phyloP scores from a whole-genome alignment of 169 alveolate species.

The Plasmodium relictum region DNA sequence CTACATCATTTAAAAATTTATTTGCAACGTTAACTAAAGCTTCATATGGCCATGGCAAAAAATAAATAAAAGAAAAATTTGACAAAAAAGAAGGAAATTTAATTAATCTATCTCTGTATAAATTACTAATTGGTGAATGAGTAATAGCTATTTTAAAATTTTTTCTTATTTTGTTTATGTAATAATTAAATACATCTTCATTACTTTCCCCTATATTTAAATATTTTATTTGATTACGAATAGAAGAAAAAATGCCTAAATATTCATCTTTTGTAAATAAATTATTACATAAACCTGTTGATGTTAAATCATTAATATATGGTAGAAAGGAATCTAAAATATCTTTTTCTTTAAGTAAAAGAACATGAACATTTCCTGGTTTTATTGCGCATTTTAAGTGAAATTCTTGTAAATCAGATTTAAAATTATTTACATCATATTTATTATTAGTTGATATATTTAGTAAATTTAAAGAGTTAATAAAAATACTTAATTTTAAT shows the following conservation, averaged over 20 bases:
- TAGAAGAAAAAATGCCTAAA: slow-evolving; percentile 90
- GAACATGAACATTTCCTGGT: slow-evolving; percentile 93
- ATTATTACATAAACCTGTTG: slow-evolving; percentile 96
- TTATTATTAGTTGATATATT: slow-evolving; percentile 92
- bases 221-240: slow-evolving; percentile 87
- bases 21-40: slow-evolving; percentile 95
- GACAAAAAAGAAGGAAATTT: slow-evolving; percentile 74
- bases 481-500: slow-evolving; percentile 93
- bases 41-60: slow-evolving; percentile 98
- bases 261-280: slow-evolving; percentile 94
- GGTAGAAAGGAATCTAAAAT: slow-evolving; percentile 94
- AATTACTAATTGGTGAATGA: slow-evolving; percentile 75
- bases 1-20: slow-evolving; percentile 90
- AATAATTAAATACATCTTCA: slow-evolving; percentile 89
- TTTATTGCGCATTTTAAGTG: slow-evolving; percentile 94
- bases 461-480: slow-evolving; percentile 90
- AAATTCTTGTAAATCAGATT: slow-evolving; percentile 93
- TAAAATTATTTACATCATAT: slow-evolving; percentile 92
- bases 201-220: slow-evolving; percentile 88
- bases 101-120: slow-evolving; percentile 62
- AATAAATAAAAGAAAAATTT: slow-evolving; percentile 95
- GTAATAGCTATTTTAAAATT: slow-evolving; percentile 81
- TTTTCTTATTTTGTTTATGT: slow-evolving; percentile 81
- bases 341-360: slow-evolving; percentile 95
- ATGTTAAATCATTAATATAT: slow-evolving; percentile 95